These are phyloP conservation scores for Jatropha curcas DNA, from an alignment of 345 rosid genomes.

Conservation along the genomic window DNA sequence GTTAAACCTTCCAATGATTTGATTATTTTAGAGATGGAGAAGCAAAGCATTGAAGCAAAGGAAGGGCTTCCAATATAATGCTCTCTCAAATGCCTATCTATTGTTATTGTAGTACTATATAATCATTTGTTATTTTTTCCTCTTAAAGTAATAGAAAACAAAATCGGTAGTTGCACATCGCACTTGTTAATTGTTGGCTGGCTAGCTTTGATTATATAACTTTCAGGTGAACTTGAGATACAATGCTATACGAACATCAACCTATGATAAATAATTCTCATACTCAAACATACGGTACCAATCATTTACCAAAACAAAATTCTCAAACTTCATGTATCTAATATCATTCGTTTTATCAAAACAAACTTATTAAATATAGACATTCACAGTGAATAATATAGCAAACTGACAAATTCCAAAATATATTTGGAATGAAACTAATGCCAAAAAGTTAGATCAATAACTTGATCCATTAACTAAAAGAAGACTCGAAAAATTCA, in stretches of 20 bases:
- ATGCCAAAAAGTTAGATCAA: background rate
- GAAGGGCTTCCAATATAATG: constrained; percentile 17
- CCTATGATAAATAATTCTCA: background rate
- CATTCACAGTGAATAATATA: background rate
- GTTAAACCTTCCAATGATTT: constrained; percentile 21
- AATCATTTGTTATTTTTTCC: background rate
- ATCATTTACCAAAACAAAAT: background rate
- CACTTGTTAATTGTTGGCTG: background rate
- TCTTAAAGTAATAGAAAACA: background rate
- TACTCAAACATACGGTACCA: background rate
- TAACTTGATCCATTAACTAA: background rate
- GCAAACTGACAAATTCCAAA: background rate
- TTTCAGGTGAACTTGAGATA: background rate
- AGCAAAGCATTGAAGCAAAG: constrained; percentile 6
- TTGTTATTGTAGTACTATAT: background rate
- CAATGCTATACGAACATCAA: background rate
- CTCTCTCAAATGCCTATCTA: background rate
- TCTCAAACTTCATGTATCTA: background rate
- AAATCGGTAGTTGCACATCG: background rate
- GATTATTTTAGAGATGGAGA: constrained; percentile 22
- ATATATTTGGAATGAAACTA: background rate
- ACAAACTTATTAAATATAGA: background rate
- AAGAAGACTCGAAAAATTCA: background rate
- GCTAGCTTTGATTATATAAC: background rate
- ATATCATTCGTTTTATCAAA: background rate